These are phyloP conservation scores for Cucurbita moschata DNA, from an alignment of 306 rosid species.

Conservation along the genomic window DNA sequence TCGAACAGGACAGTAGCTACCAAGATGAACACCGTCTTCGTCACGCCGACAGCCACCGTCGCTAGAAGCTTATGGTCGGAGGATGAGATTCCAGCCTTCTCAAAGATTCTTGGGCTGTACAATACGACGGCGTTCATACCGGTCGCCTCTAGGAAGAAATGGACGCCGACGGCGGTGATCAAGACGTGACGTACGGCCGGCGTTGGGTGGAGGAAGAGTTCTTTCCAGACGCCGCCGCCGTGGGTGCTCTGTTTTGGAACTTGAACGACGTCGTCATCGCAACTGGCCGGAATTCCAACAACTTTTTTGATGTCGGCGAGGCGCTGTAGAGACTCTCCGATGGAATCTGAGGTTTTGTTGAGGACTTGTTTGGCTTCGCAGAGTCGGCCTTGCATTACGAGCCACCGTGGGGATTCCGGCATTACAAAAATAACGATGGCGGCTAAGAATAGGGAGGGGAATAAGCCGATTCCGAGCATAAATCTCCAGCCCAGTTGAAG, in stretches of 20 bases:
- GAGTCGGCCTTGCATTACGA: conserved; percentile 67
- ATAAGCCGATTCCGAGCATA: conserved; percentile 59
- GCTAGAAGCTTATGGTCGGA: conserved; percentile 21
- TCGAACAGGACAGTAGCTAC: conserved; percentile 56
- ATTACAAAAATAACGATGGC: conserved; percentile 41
- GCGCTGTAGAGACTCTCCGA: conserved; percentile 40
- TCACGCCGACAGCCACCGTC: conserved; percentile 61
- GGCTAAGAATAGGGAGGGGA: conserved; percentile 38
- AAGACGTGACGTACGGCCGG: conserved; percentile 54
- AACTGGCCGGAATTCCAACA: conserved; percentile 47
- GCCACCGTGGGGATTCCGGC: conserved; percentile 92
- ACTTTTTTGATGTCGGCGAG: conserved; percentile 52
- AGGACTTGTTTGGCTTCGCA: conserved; percentile 54
- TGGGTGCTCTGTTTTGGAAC: conserved; percentile 11
- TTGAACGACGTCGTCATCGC: conserved; percentile 44
- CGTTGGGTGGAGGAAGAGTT: conserved; percentile 44
- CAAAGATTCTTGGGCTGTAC: conserved; percentile 54
- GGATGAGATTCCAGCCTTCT: conserved; percentile 39
- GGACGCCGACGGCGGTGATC: conserved; percentile 38
- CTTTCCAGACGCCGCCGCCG: conserved; percentile 67
- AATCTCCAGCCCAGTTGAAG: conserved; percentile 44
- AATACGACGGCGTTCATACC: conserved; percentile 69
- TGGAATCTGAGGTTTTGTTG: conserved; percentile 43
- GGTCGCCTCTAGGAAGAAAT: conserved; percentile 55
- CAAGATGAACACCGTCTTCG: conserved; percentile 41